phyloP scores from a whole-genome alignment of 108 stramenopile genomes.

The Ochromonas danica region DNA sequence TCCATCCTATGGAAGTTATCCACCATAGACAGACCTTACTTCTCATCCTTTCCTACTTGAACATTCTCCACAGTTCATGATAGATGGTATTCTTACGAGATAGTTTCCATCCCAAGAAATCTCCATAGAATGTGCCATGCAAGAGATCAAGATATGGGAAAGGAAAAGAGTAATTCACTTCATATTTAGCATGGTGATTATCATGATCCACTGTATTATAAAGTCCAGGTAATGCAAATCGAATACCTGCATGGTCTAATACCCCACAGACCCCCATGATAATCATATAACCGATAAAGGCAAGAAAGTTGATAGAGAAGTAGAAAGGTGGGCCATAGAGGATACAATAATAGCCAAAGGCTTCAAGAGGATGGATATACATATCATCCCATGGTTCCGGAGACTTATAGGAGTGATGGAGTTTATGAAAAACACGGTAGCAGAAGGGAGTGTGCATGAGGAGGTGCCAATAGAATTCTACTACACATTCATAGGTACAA shows the following conservation, averaged over 20 bases:
- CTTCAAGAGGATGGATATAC: constrained; percentile 42
- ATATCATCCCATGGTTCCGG: constrained; percentile 51
- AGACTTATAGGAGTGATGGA: constrained; percentile 49
- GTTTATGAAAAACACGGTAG: constrained; percentile 45
- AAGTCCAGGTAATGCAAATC: constrained; percentile 37
- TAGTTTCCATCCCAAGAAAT: constrained; percentile 20
- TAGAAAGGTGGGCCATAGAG: constrained; percentile 47
- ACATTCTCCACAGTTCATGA: no score
- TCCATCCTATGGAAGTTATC: no score
- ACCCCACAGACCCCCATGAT: constrained; percentile 47
- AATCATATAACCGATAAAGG: constrained; percentile 41
- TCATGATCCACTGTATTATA: constrained; percentile 49
- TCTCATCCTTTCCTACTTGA: no score
- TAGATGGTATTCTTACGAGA: not conserved
- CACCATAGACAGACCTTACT: no score
- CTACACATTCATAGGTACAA: constrained; percentile 39
- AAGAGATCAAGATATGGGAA: constrained; percentile 48
- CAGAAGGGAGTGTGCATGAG: constrained; percentile 41
- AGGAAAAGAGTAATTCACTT: constrained; percentile 51
- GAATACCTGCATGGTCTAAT: constrained; percentile 45
- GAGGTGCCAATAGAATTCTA: constrained; percentile 53
- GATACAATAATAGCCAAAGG: constrained; percentile 47
- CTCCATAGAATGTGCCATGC: constrained; percentile 47
- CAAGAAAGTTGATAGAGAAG: constrained; percentile 23
- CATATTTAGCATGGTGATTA: constrained; percentile 40